phyloP scores from a whole-genome alignment of 805 yeast genomes.

The Candida qinlingensis region DNA sequence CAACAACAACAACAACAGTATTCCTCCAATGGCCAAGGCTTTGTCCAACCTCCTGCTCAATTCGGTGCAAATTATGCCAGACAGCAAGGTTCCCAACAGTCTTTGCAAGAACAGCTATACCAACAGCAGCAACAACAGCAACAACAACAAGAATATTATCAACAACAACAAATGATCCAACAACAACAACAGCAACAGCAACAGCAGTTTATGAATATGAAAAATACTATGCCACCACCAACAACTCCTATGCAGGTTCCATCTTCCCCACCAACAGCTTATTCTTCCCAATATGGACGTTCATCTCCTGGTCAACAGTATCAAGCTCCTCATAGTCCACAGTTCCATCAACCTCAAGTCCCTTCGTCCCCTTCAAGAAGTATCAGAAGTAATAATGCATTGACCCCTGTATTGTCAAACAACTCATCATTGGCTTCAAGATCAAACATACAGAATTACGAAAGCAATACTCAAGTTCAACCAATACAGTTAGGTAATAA shows the following conservation, averaged over 20 bases:
- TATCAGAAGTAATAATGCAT: conserved; percentile 22
- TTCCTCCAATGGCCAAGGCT: conserved; percentile 18
- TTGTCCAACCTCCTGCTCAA: conserved; percentile 30
- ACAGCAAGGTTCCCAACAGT: conserved; percentile 35
- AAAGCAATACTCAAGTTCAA: conserved; percentile 14
- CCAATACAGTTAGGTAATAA: conserved; percentile 11
- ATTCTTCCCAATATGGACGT: conserved; percentile 12
- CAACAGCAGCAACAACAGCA: conserved; percentile 26
- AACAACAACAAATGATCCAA: conserved; percentile 18
- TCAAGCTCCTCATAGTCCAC: conserved; percentile 22
- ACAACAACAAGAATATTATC: conserved; percentile 15
- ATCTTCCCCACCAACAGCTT: conserved; percentile 17
- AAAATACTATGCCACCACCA: conserved; percentile 27
- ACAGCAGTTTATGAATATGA: conserved; percentile 20
- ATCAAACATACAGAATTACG: conserved; percentile 7
- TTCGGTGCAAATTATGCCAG: conserved; percentile 32
- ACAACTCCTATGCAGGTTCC: conserved; percentile 19
- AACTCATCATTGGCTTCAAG: conserved; percentile 20
- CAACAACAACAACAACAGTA: conserved; percentile 9
- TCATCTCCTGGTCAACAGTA: conserved; percentile 23
- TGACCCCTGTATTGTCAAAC: conserved; percentile 22
- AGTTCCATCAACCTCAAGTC: conserved; percentile 25
- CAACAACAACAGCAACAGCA: conserved; percentile 24
- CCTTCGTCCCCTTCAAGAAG: conserved; percentile 30
- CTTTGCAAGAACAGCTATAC: conserved; percentile 32